Conservation (phyloP, 2,329 filamentous ascomycete species). For the Drechslerella coelobrocha region DNA sequence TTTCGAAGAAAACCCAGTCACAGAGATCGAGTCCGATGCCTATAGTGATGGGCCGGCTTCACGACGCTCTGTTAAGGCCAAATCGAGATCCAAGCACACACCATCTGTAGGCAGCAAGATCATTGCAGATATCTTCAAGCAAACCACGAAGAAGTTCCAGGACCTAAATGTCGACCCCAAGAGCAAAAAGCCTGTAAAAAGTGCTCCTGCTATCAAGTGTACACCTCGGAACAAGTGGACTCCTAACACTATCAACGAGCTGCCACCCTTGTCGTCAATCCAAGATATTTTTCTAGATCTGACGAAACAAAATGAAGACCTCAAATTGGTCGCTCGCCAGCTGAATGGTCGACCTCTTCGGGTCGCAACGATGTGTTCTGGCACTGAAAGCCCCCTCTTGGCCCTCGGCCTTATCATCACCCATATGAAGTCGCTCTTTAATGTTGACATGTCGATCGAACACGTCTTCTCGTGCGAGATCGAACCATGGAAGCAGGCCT, state of each 20-base stretch:
- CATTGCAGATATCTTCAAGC: slow-evolving; percentile 1
- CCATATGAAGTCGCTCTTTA: slow-evolving; percentile 58
- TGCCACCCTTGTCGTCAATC: slow-evolving; percentile 62
- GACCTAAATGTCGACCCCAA: slow-evolving; percentile 6
- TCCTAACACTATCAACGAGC: slow-evolving; percentile 39
- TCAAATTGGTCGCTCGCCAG: slow-evolving; percentile 57
- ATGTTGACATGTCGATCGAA: slow-evolving; percentile 60
- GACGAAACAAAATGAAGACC: slow-evolving; percentile 56
- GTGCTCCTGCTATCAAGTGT: slow-evolving; percentile 8
- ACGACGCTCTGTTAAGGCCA: neutral
- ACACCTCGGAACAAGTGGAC: slow-evolving; percentile 26
- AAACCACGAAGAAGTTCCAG: slow-evolving; percentile 6
- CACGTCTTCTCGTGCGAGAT: slow-evolving; percentile 72
- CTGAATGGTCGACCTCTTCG: slow-evolving; percentile 60
- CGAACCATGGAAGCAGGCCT: slow-evolving; percentile 69
- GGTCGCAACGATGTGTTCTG: slow-evolving; percentile 77
- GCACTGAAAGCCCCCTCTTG: slow-evolving; percentile 76
- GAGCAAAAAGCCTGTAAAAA: neutral
- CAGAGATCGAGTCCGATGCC: slow-evolving; percentile 25
- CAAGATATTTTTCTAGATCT: slow-evolving; percentile 64
- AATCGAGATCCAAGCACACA: neutral
- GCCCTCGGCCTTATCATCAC: slow-evolving; percentile 67
- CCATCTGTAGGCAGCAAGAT: neutral
- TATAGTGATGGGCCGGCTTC: slow-evolving; percentile 8
- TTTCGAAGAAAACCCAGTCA: neutral